Base-by-base conservation (phyloP, 2,329 filamentous ascomycete species). In the Cyphellophora attinorum region DNA sequence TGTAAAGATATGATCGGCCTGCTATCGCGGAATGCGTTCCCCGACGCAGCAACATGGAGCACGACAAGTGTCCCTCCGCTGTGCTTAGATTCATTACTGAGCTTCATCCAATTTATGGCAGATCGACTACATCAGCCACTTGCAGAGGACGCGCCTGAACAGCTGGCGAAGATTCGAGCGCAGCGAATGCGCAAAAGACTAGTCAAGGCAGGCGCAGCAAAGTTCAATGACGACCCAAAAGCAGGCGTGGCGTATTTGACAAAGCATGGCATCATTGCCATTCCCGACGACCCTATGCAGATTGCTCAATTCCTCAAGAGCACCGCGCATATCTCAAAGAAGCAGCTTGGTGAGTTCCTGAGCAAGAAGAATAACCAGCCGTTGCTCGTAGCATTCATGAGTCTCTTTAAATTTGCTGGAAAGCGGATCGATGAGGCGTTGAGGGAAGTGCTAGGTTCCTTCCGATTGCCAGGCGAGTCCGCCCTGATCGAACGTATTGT, bases 11-110 rank as follows among this genome's bases (percentile, higher is more conserved):
- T 96, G 73, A 77, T 98, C 40, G 89, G 91, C 1, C 70, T 98
- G 19, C 66, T 98, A 11, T 89, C 91, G 13, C 76, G 91, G 39
- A 98, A 95, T 56, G 91, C 91, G 2, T 82, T 98, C 45, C 93
- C 91, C 1, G 91, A 98, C 56, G 94, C 91, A 6, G 91, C 89
- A 5, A 95, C 88, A 5, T 98, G 91, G 91, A 98, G 93, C 57
- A 98, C 91, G 8, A 95, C 89, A 4, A 98, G 93, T 54, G 93
- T 98, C 1, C 91, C 91, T 11, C 91, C 91, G 1, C 65, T 98
- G 3, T 98, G 91, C 51, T 68, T 98, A 14, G 91, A 98, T 60
- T 86, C 91, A 6, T 67, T 98, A 8, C 68, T 98, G 15, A 80
- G 85, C 11, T 96, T 88, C 50, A 76, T 98, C 19, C 88, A 95